Evolutionary conservation across 78 protist genomes (phyloP).

Genomic region (Dictyostelium intermedium): DNA sequence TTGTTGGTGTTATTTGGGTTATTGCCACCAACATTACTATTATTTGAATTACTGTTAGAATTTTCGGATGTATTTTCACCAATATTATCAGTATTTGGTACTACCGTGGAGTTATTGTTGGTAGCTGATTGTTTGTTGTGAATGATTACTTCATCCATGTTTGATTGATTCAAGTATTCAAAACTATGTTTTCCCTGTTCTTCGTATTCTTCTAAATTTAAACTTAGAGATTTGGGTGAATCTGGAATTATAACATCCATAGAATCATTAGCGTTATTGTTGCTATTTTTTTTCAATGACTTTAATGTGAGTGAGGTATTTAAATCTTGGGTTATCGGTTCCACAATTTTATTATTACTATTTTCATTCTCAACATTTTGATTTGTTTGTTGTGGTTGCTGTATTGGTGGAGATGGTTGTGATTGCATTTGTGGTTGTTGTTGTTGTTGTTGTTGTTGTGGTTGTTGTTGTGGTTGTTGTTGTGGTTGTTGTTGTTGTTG

Average conservation of each 20-base stretch:
- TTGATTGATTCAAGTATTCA: background rate
- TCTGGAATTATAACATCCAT: background rate
- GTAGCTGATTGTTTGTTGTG: background rate
- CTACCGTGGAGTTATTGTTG: too few relatives aligned
- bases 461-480: background rate
- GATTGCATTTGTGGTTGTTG: background rate
- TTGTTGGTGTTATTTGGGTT: background rate
- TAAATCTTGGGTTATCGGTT: background rate
- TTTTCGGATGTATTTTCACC: background rate
- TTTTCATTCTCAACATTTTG: background rate
- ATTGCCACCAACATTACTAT: too few relatives aligned
- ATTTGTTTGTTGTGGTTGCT: background rate
- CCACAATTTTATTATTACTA: background rate
- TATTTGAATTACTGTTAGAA: background rate
- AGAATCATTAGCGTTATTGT: background rate
- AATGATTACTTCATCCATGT: background rate
- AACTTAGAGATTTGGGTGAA: background rate
- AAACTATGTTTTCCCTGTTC: background rate
- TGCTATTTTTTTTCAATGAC: background rate
- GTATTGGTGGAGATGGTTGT: background rate
- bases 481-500: background rate
- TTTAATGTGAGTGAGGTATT: background rate
- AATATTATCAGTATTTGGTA: background rate
- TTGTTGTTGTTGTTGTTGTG: background rate
- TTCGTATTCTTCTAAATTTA: background rate